Evolutionary conservation across 2,329 filamentous ascomycete species (phyloP).

Genomic region (Monilinia aucupariae): DNA sequence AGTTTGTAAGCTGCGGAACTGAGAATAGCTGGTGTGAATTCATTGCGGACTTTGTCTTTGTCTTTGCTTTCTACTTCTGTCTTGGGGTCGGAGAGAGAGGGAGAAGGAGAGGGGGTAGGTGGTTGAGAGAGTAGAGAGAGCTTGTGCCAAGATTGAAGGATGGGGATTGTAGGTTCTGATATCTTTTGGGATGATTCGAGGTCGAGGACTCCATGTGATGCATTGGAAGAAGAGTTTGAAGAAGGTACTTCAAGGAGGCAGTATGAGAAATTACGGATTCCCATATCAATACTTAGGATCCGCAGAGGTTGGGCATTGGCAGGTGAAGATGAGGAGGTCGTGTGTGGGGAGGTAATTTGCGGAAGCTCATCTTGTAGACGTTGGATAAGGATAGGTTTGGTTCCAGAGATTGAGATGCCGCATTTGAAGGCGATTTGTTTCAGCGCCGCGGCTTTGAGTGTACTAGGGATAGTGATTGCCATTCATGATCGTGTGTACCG

Average conservation of each 20-base stretch:
- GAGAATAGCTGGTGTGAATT: slow-evolving; percentile 50
- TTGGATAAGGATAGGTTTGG: slow-evolving; percentile 50
- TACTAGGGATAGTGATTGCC: slow-evolving; percentile 30
- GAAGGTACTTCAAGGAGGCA: slow-evolving; percentile 48
- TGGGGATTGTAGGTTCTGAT: neutral
- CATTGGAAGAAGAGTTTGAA: slow-evolving; percentile 1
- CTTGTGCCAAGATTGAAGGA: slow-evolving; percentile 16
- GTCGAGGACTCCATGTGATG: neutral
- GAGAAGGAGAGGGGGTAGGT: slow-evolving; percentile 20
- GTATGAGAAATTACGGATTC: slow-evolving; percentile 74
- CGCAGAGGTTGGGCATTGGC: slow-evolving; percentile 31
- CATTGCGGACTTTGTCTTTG: slow-evolving; percentile 31
- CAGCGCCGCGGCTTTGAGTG: slow-evolving; percentile 48
- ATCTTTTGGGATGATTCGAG: neutral
- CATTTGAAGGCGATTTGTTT: slow-evolving; percentile 55
- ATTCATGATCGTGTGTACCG: slow-evolving; percentile 27
- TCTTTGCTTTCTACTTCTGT: neutral
- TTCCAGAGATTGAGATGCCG: slow-evolving; percentile 54
- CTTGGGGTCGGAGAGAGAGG: neutral
- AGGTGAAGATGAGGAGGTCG: slow-evolving; percentile 22
- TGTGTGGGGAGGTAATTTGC: neutral
- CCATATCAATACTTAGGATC: slow-evolving; percentile 77
- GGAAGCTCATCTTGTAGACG: slow-evolving; percentile 43
- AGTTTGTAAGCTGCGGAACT: slow-evolving; percentile 52
- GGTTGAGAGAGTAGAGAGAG: slow-evolving; percentile 21